Evolutionary conservation across 768 basidiomycete genomes (phyloP).

Genomic region (Lactifluus volemus): DNA sequence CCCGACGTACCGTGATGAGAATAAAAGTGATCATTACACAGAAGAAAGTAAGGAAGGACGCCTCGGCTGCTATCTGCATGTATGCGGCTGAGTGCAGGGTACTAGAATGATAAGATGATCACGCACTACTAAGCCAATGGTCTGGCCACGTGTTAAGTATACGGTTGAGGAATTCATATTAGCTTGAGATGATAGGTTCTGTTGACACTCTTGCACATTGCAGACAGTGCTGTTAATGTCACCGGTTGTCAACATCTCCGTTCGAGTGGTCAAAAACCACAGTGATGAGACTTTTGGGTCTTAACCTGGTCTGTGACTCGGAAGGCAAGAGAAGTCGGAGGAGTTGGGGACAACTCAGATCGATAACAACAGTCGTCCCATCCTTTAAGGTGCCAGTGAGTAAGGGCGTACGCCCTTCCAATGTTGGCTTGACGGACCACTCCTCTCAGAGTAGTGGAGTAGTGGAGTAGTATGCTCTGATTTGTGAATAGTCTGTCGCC

Average conservation of each 20-base stretch:
- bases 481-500: too few species aligned
- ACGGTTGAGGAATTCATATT: neutral
- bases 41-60: constrained; percentile 19
- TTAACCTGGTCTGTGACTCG: neutral
- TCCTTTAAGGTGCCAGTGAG: too few species aligned
- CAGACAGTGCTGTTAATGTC: constrained; percentile 5
- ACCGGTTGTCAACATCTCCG: neutral
- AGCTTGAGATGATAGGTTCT: neutral
- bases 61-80: constrained; percentile 28
- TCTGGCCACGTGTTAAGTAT: constrained; percentile 29
- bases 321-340: too few species aligned
- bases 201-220: neutral
- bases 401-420: too few species aligned
- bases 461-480: too few species aligned
- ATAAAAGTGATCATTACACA: neutral
- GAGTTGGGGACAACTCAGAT: too few species aligned
- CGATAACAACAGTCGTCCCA: too few species aligned
- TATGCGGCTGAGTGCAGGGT: neutral
- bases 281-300: too few species aligned
- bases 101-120: neutral
- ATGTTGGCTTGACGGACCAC: too few species aligned
- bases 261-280: neutral
- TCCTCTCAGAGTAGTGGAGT: too few species aligned
- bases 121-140: constrained; percentile 31
- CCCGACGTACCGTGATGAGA: constrained; percentile 4